Conservation (phyloP, 2,329 filamentous ascomycete species). For the Penicillium brasilianum region DNA sequence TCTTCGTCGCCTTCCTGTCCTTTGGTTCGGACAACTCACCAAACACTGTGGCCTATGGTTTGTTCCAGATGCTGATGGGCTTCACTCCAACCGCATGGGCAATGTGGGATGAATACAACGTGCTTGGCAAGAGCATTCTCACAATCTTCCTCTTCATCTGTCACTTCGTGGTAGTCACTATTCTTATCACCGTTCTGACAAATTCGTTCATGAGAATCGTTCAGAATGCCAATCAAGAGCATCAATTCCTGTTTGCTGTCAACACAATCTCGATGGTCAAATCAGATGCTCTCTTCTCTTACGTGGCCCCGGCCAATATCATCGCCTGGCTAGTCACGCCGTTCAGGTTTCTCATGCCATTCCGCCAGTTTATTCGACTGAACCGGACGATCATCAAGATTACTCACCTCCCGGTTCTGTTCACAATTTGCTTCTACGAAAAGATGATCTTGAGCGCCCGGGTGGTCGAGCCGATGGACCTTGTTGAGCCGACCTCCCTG, state of each 20-base stretch:
- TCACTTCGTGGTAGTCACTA: constrained; percentile 93
- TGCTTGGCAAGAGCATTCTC: constrained; percentile 75
- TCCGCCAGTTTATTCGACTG: constrained; percentile 79
- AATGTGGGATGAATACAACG: constrained; percentile 79
- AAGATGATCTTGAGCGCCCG: constrained; percentile 74
- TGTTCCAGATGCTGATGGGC: constrained; percentile 94
- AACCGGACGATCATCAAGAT: constrained; percentile 92
- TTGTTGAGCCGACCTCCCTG: constrained; percentile 73
- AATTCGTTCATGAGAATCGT: constrained; percentile 97
- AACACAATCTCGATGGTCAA: constrained; percentile 99
- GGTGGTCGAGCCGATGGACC: constrained; percentile 81
- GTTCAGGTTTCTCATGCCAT: constrained; percentile 76
- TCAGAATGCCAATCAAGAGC: constrained; percentile 90
- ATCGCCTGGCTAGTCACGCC: constrained; percentile 89
- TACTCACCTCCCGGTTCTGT: constrained; percentile 86
- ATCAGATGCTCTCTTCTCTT: constrained; percentile 94
- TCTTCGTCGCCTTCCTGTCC: constrained; percentile 92
- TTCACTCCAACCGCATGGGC: constrained; percentile 97
- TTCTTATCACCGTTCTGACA: constrained; percentile 91
- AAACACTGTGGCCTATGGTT: constrained; percentile 78
- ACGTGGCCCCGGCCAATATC: constrained; percentile 88
- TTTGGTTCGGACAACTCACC: constrained; percentile 73
- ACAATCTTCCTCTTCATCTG: constrained; percentile 88
- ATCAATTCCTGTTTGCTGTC: constrained; percentile 90
- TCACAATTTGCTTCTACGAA: constrained; percentile 87